Evolutionary conservation across 2,329 filamentous ascomycete genomes (phyloP).

Genomic region (Aureobasidium melanogenum): DNA sequence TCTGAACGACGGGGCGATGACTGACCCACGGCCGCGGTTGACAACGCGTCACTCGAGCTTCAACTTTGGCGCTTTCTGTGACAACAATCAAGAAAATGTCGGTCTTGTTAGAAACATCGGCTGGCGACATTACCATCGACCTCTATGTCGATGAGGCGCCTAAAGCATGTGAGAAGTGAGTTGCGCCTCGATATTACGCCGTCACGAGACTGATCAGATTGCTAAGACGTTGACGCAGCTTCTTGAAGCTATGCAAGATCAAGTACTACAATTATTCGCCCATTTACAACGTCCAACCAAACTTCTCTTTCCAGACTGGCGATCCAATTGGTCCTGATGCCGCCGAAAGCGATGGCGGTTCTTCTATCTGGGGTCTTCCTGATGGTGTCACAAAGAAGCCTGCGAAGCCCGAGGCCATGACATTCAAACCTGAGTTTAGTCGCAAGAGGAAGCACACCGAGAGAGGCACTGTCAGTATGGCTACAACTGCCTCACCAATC

Average conservation of each 20-base stretch:
- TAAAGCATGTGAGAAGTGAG: conserved; percentile 90
- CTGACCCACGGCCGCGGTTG: background rate
- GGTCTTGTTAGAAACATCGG: conserved; percentile 84
- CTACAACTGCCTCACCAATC: conserved; percentile 66
- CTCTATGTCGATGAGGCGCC: conserved; percentile 82
- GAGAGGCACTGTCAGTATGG: conserved; percentile 93
- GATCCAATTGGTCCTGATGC: conserved; percentile 85
- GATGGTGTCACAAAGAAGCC: conserved; percentile 57
- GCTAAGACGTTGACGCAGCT: conserved; percentile 56
- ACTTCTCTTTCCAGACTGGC: conserved; percentile 93
- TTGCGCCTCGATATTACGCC: conserved; percentile 17
- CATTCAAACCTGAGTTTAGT: conserved; percentile 73
- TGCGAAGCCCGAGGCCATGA: conserved; percentile 35
- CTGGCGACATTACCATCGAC: conserved; percentile 91
- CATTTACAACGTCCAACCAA: conserved; percentile 82
- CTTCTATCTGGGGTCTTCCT: conserved; percentile 82
- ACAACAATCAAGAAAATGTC: conserved; percentile 54
- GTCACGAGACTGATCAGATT: conserved; percentile 43
- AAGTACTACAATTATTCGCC: conserved; percentile 99
- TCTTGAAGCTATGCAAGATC: conserved; percentile 95
- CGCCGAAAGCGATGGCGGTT: conserved; percentile 79
- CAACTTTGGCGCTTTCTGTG: background rate
- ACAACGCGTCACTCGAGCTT: conserved; percentile 1
- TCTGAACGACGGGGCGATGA: background rate
- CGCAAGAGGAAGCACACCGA: conserved; percentile 82